Base-by-base conservation (phyloP, 352 stramenopile species). In the Phytophthora sp. region DNA sequence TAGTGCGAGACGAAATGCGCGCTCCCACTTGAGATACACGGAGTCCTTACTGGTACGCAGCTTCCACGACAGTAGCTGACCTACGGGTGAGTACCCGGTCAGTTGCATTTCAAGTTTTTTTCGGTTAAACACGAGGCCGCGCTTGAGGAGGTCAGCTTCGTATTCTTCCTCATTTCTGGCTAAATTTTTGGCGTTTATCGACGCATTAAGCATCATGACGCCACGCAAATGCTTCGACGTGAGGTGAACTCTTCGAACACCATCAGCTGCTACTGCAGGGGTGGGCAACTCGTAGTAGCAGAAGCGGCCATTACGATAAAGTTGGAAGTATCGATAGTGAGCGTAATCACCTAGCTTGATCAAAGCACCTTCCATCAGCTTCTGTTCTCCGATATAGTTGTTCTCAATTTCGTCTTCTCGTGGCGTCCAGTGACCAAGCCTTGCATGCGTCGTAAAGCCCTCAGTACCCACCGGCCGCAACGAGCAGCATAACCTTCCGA, bases 261-360 rank as follows among this genome's bases (percentile, higher is more conserved):
- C 60, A 4, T 34, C 28, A 7, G 52, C 26, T 13, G 65, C 35
- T 21, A 63, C 26, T 10, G 71, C 62, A 18, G 74, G 69, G 42
- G 85, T 78, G 15, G 79, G 79, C 48, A 92, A 66, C 58, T 91
- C 82, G 58, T 91, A 91, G 72, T 91, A 91, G 70, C 81, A 89
- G 57, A 91, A 84, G 44, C 79, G 72, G 18, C 82, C 82, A 35
- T 88, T 88, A 43, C 79, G 76, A 53, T 77, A 89, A 10, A 92
- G 76, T 34, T 87, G 50, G 42, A 90, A 92, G 64, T 90, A 92
- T 2, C 83, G 80, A 50, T 84, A 90, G 50, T 90, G 83, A 43
- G 81, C 80, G 59, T 92, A 92, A 66, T 92, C 79, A 42, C 83
- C 81, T 23, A 90, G 74, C 57, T 90, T 92, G 57, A 92, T 90